Evolutionary conservation across 805 yeast genomes (phyloP).

Genomic region (Komagataella ulmi): DNA sequence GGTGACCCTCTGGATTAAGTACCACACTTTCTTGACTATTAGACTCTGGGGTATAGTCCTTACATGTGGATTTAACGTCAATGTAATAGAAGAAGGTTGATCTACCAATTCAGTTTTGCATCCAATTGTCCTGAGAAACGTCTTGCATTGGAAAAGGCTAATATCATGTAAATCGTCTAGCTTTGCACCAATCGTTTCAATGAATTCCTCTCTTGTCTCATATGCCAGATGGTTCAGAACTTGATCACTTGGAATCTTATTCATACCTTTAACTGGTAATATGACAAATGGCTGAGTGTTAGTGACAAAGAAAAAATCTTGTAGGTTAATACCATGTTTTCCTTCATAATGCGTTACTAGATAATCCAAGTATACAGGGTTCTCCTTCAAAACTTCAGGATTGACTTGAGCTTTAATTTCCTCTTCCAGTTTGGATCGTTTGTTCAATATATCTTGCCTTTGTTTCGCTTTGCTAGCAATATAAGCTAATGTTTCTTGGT

Average conservation of each 20-base stretch:
- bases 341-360: background rate
- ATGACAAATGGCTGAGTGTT: background rate
- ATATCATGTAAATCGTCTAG: background rate
- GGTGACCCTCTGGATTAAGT: background rate
- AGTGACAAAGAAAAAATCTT: background rate
- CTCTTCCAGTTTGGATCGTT: background rate
- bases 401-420: background rate
- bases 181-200: background rate
- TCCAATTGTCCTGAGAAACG: background rate
- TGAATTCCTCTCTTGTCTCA: background rate
- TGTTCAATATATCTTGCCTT: background rate
- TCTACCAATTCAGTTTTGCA: background rate
- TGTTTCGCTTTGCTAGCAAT: background rate
- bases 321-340: background rate
- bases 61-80: background rate
- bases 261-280: background rate
- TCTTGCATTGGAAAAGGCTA: background rate
- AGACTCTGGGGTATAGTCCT: background rate
- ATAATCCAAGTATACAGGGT: background rate
- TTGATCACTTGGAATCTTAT: background rate
- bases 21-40: background rate
- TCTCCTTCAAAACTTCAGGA: background rate
- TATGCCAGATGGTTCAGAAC: background rate
- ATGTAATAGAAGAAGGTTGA: background rate
- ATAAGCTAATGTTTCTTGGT: background rate